Conservation (phyloP, 2,329 filamentous ascomycete species). For the Dothistroma septosporum region DNA sequence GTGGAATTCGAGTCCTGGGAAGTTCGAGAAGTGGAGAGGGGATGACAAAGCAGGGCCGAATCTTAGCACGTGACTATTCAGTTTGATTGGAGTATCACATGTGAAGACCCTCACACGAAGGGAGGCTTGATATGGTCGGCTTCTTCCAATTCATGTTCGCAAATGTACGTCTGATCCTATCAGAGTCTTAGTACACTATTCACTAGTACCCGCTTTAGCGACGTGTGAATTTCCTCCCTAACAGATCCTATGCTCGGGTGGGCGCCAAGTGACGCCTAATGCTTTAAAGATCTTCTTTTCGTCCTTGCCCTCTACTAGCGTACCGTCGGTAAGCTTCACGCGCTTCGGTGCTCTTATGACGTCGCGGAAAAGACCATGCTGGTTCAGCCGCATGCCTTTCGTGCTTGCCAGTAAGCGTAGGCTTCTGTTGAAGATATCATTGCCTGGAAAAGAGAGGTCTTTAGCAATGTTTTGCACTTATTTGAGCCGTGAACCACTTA, state of each 20-base stretch:
- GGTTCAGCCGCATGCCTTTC: slow-evolving; percentile 81
- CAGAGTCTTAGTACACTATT: background rate
- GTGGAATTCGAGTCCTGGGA: background rate
- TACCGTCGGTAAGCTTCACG: slow-evolving; percentile 62
- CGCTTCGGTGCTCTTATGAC: slow-evolving; percentile 58
- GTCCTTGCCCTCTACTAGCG: slow-evolving; percentile 66
- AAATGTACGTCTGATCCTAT: background rate
- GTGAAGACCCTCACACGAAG: background rate
- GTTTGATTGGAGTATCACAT: background rate
- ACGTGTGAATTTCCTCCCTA: slow-evolving; percentile 39
- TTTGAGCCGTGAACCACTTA: background rate
- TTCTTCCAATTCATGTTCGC: background rate
- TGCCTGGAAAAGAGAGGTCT: slow-evolving; percentile 48
- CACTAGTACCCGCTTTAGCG: background rate
- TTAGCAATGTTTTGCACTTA: background rate
- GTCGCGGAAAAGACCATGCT: slow-evolving; percentile 71
- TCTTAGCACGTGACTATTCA: background rate
- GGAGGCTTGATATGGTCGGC: background rate
- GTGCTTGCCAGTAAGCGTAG: slow-evolving; percentile 73
- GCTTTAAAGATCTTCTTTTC: slow-evolving; percentile 79
- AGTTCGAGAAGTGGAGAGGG: background rate
- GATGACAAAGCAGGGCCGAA: background rate
- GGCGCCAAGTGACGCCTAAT: slow-evolving; percentile 78
- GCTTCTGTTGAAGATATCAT: slow-evolving; percentile 90
- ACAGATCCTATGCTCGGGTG: slow-evolving; percentile 71